These are phyloP conservation scores for Eucalyptus victrix DNA, from an alignment of 345 rosid genomes.

Conservation along the genomic window DNA sequence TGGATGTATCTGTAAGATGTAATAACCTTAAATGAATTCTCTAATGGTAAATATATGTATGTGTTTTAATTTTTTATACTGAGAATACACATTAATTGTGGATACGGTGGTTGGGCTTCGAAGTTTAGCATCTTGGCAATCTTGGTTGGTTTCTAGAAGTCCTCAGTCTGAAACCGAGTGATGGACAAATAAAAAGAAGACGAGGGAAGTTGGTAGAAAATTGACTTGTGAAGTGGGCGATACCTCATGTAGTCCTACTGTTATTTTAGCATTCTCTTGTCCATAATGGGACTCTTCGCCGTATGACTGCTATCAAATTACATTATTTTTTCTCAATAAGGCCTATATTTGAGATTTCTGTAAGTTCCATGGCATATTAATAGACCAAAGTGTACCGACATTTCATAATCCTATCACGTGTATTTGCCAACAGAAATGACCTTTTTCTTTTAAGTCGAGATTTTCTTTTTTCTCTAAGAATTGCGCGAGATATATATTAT, in stretches of 20 bases:
- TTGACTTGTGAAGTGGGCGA: not conserved
- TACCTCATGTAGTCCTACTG: not conserved
- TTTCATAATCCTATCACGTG: fast-evolving
- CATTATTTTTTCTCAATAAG: not conserved
- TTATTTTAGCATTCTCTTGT: not conserved
- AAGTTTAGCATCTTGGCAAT: too few species aligned
- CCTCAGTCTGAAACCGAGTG: not conserved
- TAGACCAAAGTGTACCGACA: not conserved
- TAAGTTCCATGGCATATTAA: not conserved
- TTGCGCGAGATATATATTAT: not conserved
- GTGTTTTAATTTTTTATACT: too few species aligned
- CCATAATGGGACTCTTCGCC: not conserved
- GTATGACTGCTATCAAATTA: not conserved
- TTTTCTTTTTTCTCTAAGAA: not conserved
- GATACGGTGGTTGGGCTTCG: too few species aligned
- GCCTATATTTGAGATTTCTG: not conserved
- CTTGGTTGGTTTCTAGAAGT: too few species aligned
- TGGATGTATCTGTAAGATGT: too few species aligned
- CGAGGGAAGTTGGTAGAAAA: not conserved
- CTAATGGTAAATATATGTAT: too few species aligned
- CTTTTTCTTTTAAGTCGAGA: not conserved
- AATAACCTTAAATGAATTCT: too few species aligned
- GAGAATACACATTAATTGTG: too few species aligned
- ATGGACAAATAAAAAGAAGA: not conserved
- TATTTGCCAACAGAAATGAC: not conserved